These are phyloP conservation scores for Tetrahymena thermophila DNA, from an alignment of 73 alveolate genomes.

Conservation along the genomic window DNA sequence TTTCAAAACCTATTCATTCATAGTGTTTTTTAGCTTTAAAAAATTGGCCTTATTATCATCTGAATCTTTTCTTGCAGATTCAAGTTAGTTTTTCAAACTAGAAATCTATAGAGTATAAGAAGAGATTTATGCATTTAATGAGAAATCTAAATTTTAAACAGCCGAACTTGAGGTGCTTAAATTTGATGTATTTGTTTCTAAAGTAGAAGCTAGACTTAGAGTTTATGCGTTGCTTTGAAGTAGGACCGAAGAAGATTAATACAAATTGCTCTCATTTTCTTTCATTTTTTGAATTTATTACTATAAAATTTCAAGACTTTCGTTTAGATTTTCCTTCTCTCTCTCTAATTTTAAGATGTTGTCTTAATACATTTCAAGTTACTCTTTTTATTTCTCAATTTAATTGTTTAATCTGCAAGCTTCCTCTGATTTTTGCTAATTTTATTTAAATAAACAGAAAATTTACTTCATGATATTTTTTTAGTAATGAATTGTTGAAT, in stretches of 20 bases:
- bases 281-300: background rate
- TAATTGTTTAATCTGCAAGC: background rate
- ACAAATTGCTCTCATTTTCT: background rate
- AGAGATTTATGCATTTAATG: background rate
- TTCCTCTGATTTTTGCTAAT: background rate
- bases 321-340: background rate
- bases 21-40: background rate
- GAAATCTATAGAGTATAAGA: background rate
- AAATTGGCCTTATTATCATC: background rate
- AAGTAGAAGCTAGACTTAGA: background rate
- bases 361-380: background rate
- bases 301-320: background rate
- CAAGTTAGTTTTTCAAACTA: background rate
- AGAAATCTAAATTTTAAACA: background rate
- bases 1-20: background rate
- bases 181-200: background rate
- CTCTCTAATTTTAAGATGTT: background rate
- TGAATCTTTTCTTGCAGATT: background rate
- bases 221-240: background rate
- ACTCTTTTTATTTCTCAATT: background rate
- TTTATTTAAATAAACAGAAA: background rate
- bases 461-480: background rate
- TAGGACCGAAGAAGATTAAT: background rate
- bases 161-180: background rate
- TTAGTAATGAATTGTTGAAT: background rate